Percentiles rank a stretch among this genome's conserved stretches.
Evolutionary conservation across 2,329 filamentous ascomycete genomes (phyloP).

Genomic region (Nigrospora sphaerica): DNA sequence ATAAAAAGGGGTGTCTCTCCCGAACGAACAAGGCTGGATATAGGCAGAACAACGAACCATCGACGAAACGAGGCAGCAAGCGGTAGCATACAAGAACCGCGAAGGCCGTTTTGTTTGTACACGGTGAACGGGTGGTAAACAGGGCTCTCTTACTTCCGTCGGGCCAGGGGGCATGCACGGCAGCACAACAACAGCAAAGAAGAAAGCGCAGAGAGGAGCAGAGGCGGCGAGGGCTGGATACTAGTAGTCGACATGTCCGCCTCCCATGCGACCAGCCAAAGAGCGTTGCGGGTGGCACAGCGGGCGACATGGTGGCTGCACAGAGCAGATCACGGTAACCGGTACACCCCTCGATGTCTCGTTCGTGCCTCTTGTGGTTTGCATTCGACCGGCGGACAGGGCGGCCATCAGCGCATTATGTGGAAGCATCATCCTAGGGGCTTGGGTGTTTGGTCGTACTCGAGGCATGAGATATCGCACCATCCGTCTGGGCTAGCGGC

Average conservation of each 20-base stretch:
- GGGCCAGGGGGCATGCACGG: too few relatives aligned
- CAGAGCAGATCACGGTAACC: constrained; percentile 21
- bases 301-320: constrained; percentile 15
- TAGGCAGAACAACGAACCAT: too few relatives aligned
- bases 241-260: constrained; percentile 1
- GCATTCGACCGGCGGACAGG: too few relatives aligned
- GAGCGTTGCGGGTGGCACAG: constrained; percentile 16
- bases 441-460: neutral
- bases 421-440: too few relatives aligned
- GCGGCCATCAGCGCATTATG: too few relatives aligned
- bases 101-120: too few relatives aligned
- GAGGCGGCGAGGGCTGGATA: neutral
- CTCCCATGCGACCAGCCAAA: neutral
- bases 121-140: too few relatives aligned
- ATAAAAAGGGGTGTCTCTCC: too few relatives aligned
- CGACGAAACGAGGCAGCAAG: too few relatives aligned
- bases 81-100: too few relatives aligned
- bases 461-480: neutral
- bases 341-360: constrained; percentile 18
- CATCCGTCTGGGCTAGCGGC: neutral
- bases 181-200: neutral
- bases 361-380: neutral
- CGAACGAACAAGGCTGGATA: too few relatives aligned
- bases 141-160: too few relatives aligned
- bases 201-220: neutral